A percentile compares a stretch with the other conserved stretches of the same genome.
These are phyloP conservation scores for Purpureocillium takamizusanense DNA, from an alignment of 2,329 filamentous ascomycete species.

Conservation along the genomic window DNA sequence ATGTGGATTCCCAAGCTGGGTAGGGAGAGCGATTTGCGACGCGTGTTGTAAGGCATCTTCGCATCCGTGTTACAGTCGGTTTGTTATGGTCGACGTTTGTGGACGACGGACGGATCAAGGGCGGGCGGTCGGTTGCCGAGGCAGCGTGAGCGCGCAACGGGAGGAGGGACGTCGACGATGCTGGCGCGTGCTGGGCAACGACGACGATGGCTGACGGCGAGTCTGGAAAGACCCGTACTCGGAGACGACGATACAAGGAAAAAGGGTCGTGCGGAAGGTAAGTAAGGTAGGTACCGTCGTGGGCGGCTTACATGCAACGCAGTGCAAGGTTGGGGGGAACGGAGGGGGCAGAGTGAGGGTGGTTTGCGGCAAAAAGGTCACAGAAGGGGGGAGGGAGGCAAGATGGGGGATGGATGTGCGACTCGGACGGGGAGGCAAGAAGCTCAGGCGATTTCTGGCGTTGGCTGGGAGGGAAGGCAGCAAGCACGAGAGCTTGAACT, in stretches of 20 bases:
- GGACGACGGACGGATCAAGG: too few species aligned
- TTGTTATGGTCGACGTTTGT: conserved; percentile 1
- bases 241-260: too few species aligned
- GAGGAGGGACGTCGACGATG: background rate
- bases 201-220: too few species aligned
- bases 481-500: conserved; percentile 26
- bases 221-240: too few species aligned
- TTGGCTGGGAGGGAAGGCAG: conserved; percentile 14
- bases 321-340: background rate
- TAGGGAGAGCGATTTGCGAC: conserved; percentile 89
- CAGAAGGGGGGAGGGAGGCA: conserved; percentile 4
- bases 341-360: background rate
- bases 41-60: conserved; percentile 87
- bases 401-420: conserved; percentile 6
- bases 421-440: conserved; percentile 8
- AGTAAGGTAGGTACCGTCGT: too few species aligned
- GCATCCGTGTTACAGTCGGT: background rate
- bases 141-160: too few species aligned
- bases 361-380: background rate
- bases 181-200: too few species aligned
- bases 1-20: conserved; percentile 89
- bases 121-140: too few species aligned
- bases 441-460: conserved; percentile 15
- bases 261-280: too few species aligned
- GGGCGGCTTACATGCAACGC: too few species aligned